Evolutionary conservation across 1,284 basidiomycete species (phyloP).

Genomic region (Abortiporus biennis): DNA sequence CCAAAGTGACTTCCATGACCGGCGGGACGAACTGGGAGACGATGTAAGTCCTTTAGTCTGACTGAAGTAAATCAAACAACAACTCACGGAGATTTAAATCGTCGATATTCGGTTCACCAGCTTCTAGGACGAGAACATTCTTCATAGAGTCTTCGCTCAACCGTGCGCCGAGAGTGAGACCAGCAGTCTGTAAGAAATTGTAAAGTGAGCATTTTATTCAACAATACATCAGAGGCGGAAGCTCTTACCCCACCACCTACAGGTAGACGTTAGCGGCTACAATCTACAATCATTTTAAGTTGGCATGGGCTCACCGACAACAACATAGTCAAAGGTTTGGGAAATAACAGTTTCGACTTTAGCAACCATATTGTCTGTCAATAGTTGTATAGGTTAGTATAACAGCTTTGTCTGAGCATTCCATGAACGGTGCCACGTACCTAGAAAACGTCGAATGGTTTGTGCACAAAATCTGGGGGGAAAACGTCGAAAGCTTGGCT

Average conservation of each 20-base stretch:
- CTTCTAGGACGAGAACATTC: slow-evolving; percentile 17
- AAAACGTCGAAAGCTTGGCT: too few relatives aligned
- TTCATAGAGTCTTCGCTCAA: slow-evolving; percentile 29
- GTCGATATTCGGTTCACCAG: slow-evolving; percentile 11
- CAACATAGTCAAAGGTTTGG: slow-evolving; percentile 4
- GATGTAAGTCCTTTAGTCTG: too few relatives aligned
- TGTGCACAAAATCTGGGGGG: too few relatives aligned
- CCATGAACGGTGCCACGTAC: too few relatives aligned
- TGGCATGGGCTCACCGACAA: slow-evolving; percentile 2
- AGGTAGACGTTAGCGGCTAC: not conserved
- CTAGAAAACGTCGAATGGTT: too few relatives aligned
- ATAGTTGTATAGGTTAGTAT: too few relatives aligned
- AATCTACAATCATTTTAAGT: not conserved
- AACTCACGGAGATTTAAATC: slow-evolving; percentile 7
- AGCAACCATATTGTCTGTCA: slow-evolving; percentile 2
- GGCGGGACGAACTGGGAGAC: slow-evolving; percentile 20
- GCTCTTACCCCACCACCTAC: slow-evolving; percentile 5
- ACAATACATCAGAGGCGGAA: not conserved
- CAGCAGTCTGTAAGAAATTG: slow-evolving; percentile 23
- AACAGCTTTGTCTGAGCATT: too few relatives aligned
- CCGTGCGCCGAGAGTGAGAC: slow-evolving; percentile 33
- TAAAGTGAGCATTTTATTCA: not conserved
- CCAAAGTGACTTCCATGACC: slow-evolving; percentile 23
- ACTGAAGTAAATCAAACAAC: not conserved
- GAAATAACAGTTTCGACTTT: not conserved